phyloP scores from a whole-genome alignment of 2,329 filamentous ascomycete species.

The Davidsoniella eucalypti region DNA sequence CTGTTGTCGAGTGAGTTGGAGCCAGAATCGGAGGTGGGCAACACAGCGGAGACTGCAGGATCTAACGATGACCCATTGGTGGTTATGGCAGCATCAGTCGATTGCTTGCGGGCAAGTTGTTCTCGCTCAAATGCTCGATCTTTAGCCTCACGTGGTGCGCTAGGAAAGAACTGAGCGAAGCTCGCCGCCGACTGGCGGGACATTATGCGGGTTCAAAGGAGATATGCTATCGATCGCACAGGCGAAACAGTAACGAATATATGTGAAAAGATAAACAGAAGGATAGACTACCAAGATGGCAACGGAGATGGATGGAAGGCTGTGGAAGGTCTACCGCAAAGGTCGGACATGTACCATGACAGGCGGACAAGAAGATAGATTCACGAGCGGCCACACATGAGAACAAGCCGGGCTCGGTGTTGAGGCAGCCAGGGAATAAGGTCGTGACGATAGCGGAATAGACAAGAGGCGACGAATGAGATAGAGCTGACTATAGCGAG shows the following conservation, averaged over 20 bases:
- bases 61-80: not conserved
- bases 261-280: not conserved
- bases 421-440: too few relatives aligned
- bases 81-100: not conserved
- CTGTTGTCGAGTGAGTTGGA: not conserved
- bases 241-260: not conserved
- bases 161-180: conserved; percentile 76
- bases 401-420: not conserved
- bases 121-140: conserved; percentile 44
- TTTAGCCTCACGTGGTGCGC: conserved; percentile 50
- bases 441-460: too few relatives aligned
- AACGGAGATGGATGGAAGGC: not conserved
- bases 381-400: conserved; percentile 8
- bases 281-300: not conserved
- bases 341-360: conserved; percentile 6
- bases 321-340: not conserved
- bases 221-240: not conserved
- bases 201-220: conserved; percentile 36
- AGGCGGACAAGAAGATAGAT: conserved; percentile 1
- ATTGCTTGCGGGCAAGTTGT: conserved; percentile 22
- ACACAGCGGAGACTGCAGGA: not conserved
- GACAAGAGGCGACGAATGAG: too few relatives aligned
- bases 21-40: conserved; percentile 1
- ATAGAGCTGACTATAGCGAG: too few relatives aligned
- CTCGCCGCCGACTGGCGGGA: conserved; percentile 61